Evolutionary conservation across 192 early-diverging fungal genomes (phyloP), one percentile per base, ranked within the genome.

Genomic region (Backusella circina): DNA sequence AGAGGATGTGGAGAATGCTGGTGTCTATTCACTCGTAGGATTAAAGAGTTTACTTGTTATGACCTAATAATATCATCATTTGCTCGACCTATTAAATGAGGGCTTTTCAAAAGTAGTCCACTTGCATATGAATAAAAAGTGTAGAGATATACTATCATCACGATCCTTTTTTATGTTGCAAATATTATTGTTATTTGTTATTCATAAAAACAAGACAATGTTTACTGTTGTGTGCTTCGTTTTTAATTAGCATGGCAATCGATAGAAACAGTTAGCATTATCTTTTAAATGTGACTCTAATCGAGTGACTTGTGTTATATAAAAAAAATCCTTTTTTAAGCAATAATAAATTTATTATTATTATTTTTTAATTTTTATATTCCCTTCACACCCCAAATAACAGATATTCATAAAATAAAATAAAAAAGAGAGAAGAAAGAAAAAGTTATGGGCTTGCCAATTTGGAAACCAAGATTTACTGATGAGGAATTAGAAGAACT

Each of bases 391-490:
- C 12, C 9, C 39, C 2, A 2, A 35, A 2, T 5, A 15, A 47
- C 44, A 16, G 16, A 47, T 16, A 44, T 16, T 8, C 51, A 21
- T 21, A 21, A 6, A 54, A 21, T 3, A 21, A 57, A 57, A 57
- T 12, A 9, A 12, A 57, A 57, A 26, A 57, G 2, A 57, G 21
- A 57, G 10, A 26, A 57, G 21, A n/a, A n/a, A n/a, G n/a, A n/a
- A n/a, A n/a, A n/a, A n/a, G 51, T 23, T 2, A 74, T 74, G 73
- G 73, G 73, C 33, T 39, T 74, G 37, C 73, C 73, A 28, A 64
- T 74, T 28, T 74, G 64, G 57, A 74, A 74, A 66, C 73, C 73
- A 41, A 74, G 51, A 71, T 28, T 41, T 30, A 71, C 39, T 47
- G 37, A 41, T 39, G 36, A 71, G 57, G 71, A 73, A 70, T 30